Evolutionary conservation across 345 rosid genomes (phyloP), one percentile per base, ranked within the genome.

Genomic region (Acer saccharum): DNA sequence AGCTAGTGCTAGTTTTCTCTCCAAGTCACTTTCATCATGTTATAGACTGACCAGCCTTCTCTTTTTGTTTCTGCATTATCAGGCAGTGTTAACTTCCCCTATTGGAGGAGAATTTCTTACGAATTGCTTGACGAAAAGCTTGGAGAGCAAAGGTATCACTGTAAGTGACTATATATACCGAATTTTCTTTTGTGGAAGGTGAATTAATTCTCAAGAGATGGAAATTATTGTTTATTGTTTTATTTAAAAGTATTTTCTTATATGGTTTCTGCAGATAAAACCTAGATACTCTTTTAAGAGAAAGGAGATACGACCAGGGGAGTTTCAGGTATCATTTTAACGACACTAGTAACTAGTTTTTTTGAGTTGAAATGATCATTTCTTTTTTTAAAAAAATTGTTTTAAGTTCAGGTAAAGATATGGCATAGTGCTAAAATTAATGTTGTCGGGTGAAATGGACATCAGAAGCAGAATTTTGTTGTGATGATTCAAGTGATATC

Each of bases 281-380:
- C 99, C 99, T 17, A 94, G 98, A 84, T 97, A 97, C 81, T 94
- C 99, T 41, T 97, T 94, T 85, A 94, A 93, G 91, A 89, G 99
- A 85, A 94, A 94, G 86, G 99, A 97, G 84, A 81, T 83, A 79
- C 93, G 97, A 50, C 87, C 96, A 1, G 94, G 98, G 39, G 99
- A 91, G 16, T 97, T 89, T 88, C 98, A 93, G 98, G 99, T 95
- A 86, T 58, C 65, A 65, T 76, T 66, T 65, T 16, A 23, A 21
- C 46, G 35, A 52, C 25, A 58, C 7, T 71, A 18, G 68, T 21
- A 14, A 68, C 74, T 25, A n/a, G n/a, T 50, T 48, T 68, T 68
- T 70, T 32, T 25, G 29, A 13, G 60, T 39, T 54, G 21, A 32
- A 39, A 25, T 60, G n/a, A 32, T 74, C 46, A 39, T 57, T 63